Evolutionary conservation across 2,329 filamentous ascomycete species (phyloP).

Genomic region (Fusarium torreyae): DNA sequence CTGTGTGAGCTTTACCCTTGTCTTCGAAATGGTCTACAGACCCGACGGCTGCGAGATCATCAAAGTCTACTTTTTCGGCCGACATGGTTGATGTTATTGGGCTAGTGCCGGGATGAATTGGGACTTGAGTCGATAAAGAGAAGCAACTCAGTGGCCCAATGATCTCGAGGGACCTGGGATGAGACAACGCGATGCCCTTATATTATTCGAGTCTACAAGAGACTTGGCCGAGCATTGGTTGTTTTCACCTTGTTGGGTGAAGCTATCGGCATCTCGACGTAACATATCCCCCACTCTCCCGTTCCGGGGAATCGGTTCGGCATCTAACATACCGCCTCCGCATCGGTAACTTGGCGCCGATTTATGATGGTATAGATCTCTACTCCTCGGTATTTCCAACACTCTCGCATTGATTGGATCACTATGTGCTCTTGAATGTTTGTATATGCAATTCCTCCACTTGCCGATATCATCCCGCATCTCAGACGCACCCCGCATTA

Average conservation of each 20-base stretch:
- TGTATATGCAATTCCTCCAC: not conserved
- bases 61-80: conserved; percentile 16
- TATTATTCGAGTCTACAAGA: too few species aligned
- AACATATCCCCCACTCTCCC: conserved; percentile 13
- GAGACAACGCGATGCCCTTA: too few species aligned
- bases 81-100: not conserved
- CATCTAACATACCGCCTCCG: not conserved
- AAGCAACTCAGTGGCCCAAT: too few species aligned
- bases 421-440: too few species aligned
- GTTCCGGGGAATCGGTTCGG: conserved; percentile 26
- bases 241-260: too few species aligned
- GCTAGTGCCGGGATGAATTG: too few species aligned
- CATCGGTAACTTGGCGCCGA: too few species aligned
- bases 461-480: conserved; percentile 7
- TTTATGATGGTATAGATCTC: not conserved
- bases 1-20: not conserved
- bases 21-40: conserved; percentile 20
- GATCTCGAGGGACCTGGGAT: too few species aligned
- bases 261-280: not conserved
- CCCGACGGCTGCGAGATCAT: not conserved
- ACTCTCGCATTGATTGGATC: too few species aligned
- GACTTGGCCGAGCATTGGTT: too few species aligned
- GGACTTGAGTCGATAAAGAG: too few species aligned
- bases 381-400: not conserved
- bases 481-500: not conserved